Evolutionary conservation across 164 flowering plant species (phyloP).

Genomic region (Aristolochia californica): DNA sequence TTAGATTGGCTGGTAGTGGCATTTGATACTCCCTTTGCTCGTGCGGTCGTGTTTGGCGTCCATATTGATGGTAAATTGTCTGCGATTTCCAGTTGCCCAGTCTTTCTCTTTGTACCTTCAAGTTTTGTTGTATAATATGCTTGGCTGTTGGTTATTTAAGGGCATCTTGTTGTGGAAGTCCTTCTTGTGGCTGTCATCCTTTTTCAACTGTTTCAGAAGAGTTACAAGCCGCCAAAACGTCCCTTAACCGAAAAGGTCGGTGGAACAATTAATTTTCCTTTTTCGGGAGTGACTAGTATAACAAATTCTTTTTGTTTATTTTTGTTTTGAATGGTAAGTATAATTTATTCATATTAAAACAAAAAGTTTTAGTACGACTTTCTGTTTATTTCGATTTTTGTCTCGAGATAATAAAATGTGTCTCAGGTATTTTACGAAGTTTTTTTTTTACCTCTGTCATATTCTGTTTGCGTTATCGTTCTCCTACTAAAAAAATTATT

Average conservation of each 20-base stretch:
- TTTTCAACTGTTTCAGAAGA: conserved; percentile 68
- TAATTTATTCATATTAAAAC: background rate
- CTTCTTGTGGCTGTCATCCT: conserved; percentile 68
- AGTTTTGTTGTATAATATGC: background rate
- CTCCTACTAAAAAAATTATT: background rate
- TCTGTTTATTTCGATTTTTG: background rate
- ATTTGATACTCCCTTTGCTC: conserved; percentile 56
- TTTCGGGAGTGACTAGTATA: too few relatives aligned
- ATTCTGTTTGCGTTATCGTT: background rate
- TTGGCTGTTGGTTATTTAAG: conserved; percentile 25
- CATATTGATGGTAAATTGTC: conserved; percentile 58
- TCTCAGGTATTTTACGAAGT: too few relatives aligned
- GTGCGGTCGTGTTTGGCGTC: conserved; percentile 84
- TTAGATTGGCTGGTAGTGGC: conserved; percentile 41
- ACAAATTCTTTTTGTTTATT: background rate
- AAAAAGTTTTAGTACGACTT: background rate
- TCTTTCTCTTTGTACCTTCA: background rate
- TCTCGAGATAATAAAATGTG: background rate
- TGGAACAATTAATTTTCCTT: too few relatives aligned
- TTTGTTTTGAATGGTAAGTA: background rate
- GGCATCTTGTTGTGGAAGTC: conserved; percentile 81
- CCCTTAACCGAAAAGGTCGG: conserved; percentile 68
- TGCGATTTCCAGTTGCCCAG: background rate
- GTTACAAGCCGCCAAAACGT: conserved; percentile 92
- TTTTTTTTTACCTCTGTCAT: background rate